phyloP scores from a whole-genome alignment of 2,329 filamentous ascomycete species.

The Diaporthe capsici region DNA sequence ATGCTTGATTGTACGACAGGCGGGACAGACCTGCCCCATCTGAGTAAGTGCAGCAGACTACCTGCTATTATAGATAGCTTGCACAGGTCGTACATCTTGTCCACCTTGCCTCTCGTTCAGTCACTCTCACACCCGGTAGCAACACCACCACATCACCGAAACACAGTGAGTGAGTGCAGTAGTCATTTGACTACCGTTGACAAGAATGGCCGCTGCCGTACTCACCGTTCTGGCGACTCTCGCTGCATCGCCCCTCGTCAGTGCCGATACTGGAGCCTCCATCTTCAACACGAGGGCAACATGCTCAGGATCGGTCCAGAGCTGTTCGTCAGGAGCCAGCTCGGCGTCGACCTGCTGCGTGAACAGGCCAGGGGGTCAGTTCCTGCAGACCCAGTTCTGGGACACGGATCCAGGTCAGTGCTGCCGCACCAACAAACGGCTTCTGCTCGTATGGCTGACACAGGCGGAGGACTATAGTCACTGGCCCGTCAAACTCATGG shows the following conservation, averaged over 20 bases:
- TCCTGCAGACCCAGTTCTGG: slow-evolving; percentile 41
- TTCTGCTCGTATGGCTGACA: background rate
- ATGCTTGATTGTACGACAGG: slow-evolving; percentile 25
- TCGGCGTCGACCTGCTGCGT: slow-evolving; percentile 38
- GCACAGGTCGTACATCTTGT: background rate
- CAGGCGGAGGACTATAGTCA: background rate
- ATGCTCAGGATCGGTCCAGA: slow-evolving; percentile 36
- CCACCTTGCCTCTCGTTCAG: background rate
- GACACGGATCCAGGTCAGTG: slow-evolving; percentile 41
- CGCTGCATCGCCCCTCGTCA: slow-evolving; percentile 21
- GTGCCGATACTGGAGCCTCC: slow-evolving; percentile 25
- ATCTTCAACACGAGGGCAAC: slow-evolving; percentile 38
- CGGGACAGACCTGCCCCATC: background rate
- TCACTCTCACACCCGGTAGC: background rate
- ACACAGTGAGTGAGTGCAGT: background rate
- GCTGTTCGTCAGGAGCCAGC: slow-evolving; percentile 35
- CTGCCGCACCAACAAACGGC: background rate
- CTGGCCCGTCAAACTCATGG: slow-evolving; percentile 40
- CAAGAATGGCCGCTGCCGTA: slow-evolving; percentile 18
- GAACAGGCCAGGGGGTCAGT: slow-evolving; percentile 38
- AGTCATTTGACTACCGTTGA: background rate
- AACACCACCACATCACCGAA: background rate
- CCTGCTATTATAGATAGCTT: background rate
- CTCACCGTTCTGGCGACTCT: slow-evolving; percentile 32
- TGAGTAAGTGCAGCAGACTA: background rate